A percentile compares a stretch with the other conserved stretches of the same genome.
Evolutionary conservation across 371 early-diverging fungal genomes (phyloP).

Genomic region (Neoconidiobolus thromboides): DNA sequence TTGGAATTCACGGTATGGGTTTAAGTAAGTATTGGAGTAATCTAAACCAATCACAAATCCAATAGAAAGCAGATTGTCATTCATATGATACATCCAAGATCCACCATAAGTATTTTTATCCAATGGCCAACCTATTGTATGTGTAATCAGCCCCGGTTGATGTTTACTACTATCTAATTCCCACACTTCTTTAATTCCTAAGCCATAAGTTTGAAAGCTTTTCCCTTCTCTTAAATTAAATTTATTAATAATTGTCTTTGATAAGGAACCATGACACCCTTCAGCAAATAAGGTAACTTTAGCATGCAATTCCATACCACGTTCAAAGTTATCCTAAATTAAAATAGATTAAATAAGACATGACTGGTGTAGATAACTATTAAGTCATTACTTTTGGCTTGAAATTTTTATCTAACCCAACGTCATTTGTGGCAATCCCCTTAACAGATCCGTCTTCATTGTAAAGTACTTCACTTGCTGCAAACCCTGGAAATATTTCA

Average conservation of each 20-base stretch:
- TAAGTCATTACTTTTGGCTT: slow-evolving; percentile 38
- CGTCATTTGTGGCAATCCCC: slow-evolving; percentile 90
- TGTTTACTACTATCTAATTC: slow-evolving; percentile 78
- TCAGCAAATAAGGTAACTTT: slow-evolving; percentile 93
- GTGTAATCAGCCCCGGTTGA: slow-evolving; percentile 66
- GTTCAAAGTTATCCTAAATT: slow-evolving; percentile 59
- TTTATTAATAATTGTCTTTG: slow-evolving; percentile 73
- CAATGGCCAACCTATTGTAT: slow-evolving; percentile 87
- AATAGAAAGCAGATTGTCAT: slow-evolving; percentile 63
- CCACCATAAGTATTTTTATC: slow-evolving; percentile 84
- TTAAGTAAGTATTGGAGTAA: slow-evolving; percentile 83
- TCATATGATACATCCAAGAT: slow-evolving; percentile 89
- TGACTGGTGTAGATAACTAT: neutral
- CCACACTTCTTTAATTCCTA: slow-evolving; percentile 97
- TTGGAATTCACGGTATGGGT: slow-evolving; percentile 95
- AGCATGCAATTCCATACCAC: slow-evolving; percentile 90
- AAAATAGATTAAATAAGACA: neutral
- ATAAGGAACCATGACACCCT: slow-evolving; percentile 91
- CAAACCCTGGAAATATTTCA: slow-evolving; percentile 85
- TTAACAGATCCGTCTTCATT: slow-evolving; percentile 73
- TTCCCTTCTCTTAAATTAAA: slow-evolving; percentile 71
- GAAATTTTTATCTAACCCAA: slow-evolving; percentile 81
- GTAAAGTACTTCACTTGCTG: slow-evolving; percentile 81
- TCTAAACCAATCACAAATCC: slow-evolving; percentile 88
- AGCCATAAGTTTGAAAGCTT: slow-evolving; percentile 73